Base-by-base conservation (phyloP, 805 yeast genomes). In the Cyberlindnera euphorbiae region DNA sequence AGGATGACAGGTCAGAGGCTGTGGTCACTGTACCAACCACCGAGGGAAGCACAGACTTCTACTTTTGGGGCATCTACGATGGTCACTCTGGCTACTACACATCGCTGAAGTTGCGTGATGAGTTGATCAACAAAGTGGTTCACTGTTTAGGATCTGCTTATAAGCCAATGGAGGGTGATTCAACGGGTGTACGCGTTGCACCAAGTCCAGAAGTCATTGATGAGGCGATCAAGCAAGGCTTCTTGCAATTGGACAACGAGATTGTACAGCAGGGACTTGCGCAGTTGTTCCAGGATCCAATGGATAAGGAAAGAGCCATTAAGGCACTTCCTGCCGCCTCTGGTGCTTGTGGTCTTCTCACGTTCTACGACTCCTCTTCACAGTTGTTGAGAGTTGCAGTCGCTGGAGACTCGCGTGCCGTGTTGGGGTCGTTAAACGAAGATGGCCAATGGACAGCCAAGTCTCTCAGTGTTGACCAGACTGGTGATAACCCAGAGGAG, bases 61-160 rank as follows among this genome's bases (percentile, higher is more conserved):
- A 84, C 73, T 87, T 93, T 55, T 93, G 95, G 75, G 96, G 97
- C 5, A 77, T 93, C 0, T 90, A 82, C 56, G 98, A 93, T 60
- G 98, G 98, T 10, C 98, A 93, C 60, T 88, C 95, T 4, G 98
- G 98, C 16, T 88, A 95, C 79, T 84, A 85, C 46, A 93, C 98
- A 2, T 78, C 90, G 38, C 74, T 84, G n/a, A 85, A 80, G 56
- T 70, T 93, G 42, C 71, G 95, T 42, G 93, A 87, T 46, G 78
- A 78, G 46, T 67, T 93, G 46, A 77, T 93, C 19, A 76, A 77
- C 38, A 75, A 72, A 47, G 93, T 93, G n/a, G 75, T 88, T 8
- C 67, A 70, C 21, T 95, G 88, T 50, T 66, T 90, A 36, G 82
- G 84, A 29, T 71, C 76, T 8, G 75, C 73, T 14, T 79, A 73